Evolutionary conservation across 2,329 filamentous ascomycete genomes (phyloP).

Genomic region (Pochonia chlamydosporia): DNA sequence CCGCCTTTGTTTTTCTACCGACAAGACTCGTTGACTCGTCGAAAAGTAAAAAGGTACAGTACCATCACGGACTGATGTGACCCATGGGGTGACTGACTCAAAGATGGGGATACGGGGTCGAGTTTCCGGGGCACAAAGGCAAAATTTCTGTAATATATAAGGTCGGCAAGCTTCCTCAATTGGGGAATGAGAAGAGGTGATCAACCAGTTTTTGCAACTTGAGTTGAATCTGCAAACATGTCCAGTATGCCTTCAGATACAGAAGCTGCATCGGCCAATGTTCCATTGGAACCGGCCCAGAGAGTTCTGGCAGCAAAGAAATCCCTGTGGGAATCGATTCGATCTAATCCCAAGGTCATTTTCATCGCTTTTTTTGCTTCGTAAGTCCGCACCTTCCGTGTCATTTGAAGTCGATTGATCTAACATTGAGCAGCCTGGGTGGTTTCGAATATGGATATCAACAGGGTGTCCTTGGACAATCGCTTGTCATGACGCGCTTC

Average conservation of each 20-base stretch:
- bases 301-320: slow-evolving; percentile 10
- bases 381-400: slow-evolving; percentile 16
- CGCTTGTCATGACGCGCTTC: slow-evolving; percentile 46
- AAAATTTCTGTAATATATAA: background rate
- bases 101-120: slow-evolving; percentile 9
- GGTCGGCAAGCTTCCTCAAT: background rate
- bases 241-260: slow-evolving; percentile 9
- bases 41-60: no score
- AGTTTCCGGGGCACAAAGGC: background rate
- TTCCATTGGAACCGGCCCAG: slow-evolving; percentile 12
- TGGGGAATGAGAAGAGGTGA: no score
- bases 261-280: slow-evolving; percentile 8
- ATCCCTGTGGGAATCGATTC: slow-evolving; percentile 11
- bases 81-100: slow-evolving; percentile 6
- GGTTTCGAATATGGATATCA: slow-evolving; percentile 49
- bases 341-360: slow-evolving; percentile 29
- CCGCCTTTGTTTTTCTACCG: no score
- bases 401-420: background rate
- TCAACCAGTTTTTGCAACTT: no score
- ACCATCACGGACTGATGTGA: background rate
- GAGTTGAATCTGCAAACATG: background rate
- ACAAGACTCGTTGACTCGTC: no score
- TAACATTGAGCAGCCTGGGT: slow-evolving; percentile 31
- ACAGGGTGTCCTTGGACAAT: slow-evolving; percentile 48
- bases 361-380: slow-evolving; percentile 35